Evolutionary conservation across 345 rosid species (phyloP).

Genomic region (Dipteronia dyeriana): DNA sequence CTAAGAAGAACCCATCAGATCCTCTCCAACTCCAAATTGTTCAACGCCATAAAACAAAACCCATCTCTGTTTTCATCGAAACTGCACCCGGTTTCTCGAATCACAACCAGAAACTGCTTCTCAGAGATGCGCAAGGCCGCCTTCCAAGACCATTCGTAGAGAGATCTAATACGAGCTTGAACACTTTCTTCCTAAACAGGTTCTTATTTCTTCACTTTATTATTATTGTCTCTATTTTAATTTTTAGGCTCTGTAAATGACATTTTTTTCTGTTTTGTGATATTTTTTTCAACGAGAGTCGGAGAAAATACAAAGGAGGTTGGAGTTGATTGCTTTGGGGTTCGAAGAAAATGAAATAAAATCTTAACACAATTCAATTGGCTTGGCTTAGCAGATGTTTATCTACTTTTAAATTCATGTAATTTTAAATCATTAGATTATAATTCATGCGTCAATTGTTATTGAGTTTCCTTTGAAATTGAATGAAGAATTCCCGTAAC

Average conservation of each 20-base stretch:
- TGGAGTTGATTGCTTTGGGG: too few relatives aligned
- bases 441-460: too few relatives aligned
- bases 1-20: not conserved
- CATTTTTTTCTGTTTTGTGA: too few relatives aligned
- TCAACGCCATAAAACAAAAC: too few relatives aligned
- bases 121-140: too few relatives aligned
- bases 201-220: too few relatives aligned
- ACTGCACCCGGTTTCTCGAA: conserved; percentile 15
- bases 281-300: too few relatives aligned
- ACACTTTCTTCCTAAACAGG: conserved; percentile 29
- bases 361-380: not conserved
- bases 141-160: conserved; percentile 55
- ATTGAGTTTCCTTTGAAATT: too few relatives aligned
- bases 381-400: not conserved
- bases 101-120: conserved; percentile 52
- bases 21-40: too few relatives aligned
- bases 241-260: too few relatives aligned
- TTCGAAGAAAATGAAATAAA: not conserved
- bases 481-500: not conserved
- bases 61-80: not conserved
- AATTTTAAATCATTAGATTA: not conserved
- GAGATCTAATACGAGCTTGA: conserved; percentile 78
- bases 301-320: too few relatives aligned
- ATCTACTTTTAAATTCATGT: not conserved
- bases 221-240: too few relatives aligned